These are phyloP conservation scores for Phialophora tarda DNA, from an alignment of 2,329 filamentous ascomycete species.

Conservation along the genomic window DNA sequence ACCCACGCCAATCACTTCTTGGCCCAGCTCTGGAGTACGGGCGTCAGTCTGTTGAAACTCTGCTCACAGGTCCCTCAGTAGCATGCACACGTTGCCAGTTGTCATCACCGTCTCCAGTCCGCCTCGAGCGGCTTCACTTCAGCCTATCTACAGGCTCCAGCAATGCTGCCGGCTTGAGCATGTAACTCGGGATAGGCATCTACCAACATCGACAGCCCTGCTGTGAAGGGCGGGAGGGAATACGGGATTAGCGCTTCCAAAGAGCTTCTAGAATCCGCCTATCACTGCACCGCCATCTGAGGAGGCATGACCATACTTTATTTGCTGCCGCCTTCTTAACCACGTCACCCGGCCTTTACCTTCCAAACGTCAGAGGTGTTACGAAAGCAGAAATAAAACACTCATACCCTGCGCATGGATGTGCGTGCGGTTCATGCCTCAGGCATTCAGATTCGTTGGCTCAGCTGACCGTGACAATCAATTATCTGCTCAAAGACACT, in stretches of 20 bases:
- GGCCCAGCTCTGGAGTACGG: slow-evolving; percentile 1
- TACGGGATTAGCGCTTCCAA: slow-evolving; percentile 17
- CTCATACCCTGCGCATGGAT: not conserved
- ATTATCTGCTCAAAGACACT: not conserved
- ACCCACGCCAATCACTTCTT: slow-evolving; percentile 16
- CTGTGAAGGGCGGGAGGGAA: slow-evolving; percentile 3
- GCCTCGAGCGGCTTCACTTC: not conserved
- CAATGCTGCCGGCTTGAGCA: not conserved
- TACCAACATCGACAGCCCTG: not conserved
- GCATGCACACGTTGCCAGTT: not conserved
- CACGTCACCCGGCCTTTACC: not conserved
- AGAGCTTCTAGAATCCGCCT: slow-evolving; percentile 32
- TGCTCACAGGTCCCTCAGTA: slow-evolving; percentile 3
- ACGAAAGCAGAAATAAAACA: not conserved
- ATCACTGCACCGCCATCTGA: slow-evolving; percentile 8
- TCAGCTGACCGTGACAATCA: slow-evolving; percentile 7
- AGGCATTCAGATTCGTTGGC: slow-evolving; percentile 4
- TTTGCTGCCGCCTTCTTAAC: not conserved
- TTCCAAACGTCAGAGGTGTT: not conserved
- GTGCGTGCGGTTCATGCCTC: not conserved
- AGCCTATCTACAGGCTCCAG: slow-evolving; percentile 3
- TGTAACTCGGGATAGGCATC: not conserved
- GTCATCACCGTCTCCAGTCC: not conserved
- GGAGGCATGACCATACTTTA: slow-evolving; percentile 1
- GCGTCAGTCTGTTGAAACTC: not conserved